These are phyloP conservation scores for Andrographis paniculata DNA, from an alignment of 305 asterid genomes.

Conservation along the genomic window DNA sequence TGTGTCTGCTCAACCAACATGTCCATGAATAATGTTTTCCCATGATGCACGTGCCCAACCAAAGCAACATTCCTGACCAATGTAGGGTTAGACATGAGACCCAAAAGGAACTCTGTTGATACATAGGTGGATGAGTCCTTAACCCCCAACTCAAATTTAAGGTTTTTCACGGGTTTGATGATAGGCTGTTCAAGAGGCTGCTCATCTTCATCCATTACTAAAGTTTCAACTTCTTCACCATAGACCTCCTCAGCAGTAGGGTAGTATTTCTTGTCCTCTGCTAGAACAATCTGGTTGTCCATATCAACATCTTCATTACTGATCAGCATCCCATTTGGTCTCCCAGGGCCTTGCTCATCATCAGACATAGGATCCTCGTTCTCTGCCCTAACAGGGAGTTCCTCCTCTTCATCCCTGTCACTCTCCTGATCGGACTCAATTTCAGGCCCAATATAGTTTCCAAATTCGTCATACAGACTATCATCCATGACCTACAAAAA, in stretches of 20 bases:
- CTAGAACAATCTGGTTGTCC: constrained; percentile 87
- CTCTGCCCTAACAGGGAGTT: constrained; percentile 56
- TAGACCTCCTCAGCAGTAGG: constrained; percentile 98
- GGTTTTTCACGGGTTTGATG: constrained; percentile 74
- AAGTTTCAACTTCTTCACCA: constrained; percentile 93
- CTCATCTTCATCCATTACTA: constrained; percentile 99
- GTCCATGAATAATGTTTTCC: constrained; percentile 91
- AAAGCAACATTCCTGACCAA: constrained; percentile 89
- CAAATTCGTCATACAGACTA: constrained; percentile 88
- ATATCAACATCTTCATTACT: constrained; percentile 71
- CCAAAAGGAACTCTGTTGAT: constrained; percentile 84
- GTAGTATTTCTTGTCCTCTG: constrained; percentile 92
- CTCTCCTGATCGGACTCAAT: constrained; percentile 94
- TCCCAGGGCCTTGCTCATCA: constrained; percentile 62
- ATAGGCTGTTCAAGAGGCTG: constrained; percentile 86
- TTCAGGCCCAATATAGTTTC: constrained; percentile 97
- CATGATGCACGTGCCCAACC: constrained; percentile 81
- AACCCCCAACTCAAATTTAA: constrained; percentile 92
- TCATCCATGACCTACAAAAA: constrained; percentile 58
- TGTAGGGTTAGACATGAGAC: constrained; percentile 85
- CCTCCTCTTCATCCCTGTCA: constrained; percentile 82
- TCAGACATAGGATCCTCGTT: constrained; percentile 60
- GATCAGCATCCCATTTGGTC: constrained; percentile 77
- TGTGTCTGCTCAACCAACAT: constrained; percentile 98
- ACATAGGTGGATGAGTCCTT: constrained; percentile 91